Evolutionary conservation across 2,329 filamentous ascomycete species (phyloP).

Genomic region (Seiridium unicorne): DNA sequence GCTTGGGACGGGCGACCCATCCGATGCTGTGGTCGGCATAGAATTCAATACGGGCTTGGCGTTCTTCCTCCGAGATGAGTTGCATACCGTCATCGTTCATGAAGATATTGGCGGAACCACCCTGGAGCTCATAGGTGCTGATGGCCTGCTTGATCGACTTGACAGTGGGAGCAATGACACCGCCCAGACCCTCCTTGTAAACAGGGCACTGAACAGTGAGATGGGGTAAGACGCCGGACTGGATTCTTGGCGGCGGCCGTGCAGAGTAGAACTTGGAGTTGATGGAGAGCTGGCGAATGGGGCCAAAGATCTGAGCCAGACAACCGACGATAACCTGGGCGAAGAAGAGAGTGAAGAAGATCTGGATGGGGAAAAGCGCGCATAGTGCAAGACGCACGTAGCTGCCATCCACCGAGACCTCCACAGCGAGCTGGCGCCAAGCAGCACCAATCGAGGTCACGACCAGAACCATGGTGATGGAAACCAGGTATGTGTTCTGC

Average conservation of each 20-base stretch:
- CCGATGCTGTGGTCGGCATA: conserved; percentile 69
- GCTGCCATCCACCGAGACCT: conserved; percentile 62
- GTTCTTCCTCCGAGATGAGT: conserved; percentile 61
- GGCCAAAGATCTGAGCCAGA: conserved; percentile 73
- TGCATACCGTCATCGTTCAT: conserved; percentile 75
- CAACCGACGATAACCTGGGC: conserved; percentile 76
- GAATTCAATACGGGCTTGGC: conserved; percentile 63
- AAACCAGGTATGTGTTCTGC: conserved; percentile 67
- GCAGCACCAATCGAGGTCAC: conserved; percentile 67
- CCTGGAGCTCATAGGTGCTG: conserved; percentile 73
- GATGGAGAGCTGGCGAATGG: conserved; percentile 67
- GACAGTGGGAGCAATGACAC: conserved; percentile 75
- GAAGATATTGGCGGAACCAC: conserved; percentile 76
- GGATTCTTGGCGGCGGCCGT: conserved; percentile 61
- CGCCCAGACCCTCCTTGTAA: conserved; percentile 78
- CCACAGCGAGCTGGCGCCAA: conserved; percentile 66
- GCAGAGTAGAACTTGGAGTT: conserved; percentile 86
- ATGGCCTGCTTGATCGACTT: conserved; percentile 77
- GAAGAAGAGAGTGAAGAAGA: conserved; percentile 83
- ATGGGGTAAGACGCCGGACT: conserved; percentile 59
- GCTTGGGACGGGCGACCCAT: conserved; percentile 65
- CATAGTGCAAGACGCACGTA: conserved; percentile 65
- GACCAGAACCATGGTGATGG: conserved; percentile 64
- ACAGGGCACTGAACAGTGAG: conserved; percentile 84
- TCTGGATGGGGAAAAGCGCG: conserved; percentile 65